A percentile compares a stretch with the other conserved stretches of the same genome.
phyloP scores from a whole-genome alignment of 2,329 filamentous ascomycete species.

The Knoxdaviesia proteae region DNA sequence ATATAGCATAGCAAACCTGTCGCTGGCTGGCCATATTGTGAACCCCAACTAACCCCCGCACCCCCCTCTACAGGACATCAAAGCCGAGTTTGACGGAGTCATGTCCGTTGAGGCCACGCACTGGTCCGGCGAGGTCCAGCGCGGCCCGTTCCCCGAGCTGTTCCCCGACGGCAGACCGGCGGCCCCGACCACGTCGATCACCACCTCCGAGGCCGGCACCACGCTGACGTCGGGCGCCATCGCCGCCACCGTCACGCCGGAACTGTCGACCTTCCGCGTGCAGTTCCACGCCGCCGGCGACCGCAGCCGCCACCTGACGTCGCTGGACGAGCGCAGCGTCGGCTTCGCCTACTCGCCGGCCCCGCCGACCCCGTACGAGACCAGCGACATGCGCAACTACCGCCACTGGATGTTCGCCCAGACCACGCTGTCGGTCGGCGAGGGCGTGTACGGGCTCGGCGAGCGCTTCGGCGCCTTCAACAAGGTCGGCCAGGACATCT shows the following conservation, averaged over 20 bases:
- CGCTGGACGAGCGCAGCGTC: constrained; percentile 17
- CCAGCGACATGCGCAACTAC: constrained; percentile 18
- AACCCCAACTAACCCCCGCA: background rate
- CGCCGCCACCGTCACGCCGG: constrained; percentile 14
- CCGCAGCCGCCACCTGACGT: constrained; percentile 15
- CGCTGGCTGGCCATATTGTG: background rate
- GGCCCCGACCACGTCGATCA: constrained; percentile 9
- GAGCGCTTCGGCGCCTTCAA: constrained; percentile 61
- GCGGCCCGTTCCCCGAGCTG: constrained; percentile 18
- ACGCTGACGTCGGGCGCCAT: constrained; percentile 15
- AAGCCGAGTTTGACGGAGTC: constrained; percentile 17
- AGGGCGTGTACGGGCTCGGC: constrained; percentile 53
- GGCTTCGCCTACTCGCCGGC: constrained; percentile 16
- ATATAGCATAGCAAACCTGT: background rate
- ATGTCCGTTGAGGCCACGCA: constrained; percentile 19
- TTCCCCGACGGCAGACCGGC: constrained; percentile 15
- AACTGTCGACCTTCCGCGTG: constrained; percentile 17
- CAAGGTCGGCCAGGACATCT: constrained; percentile 50
- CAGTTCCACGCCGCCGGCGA: constrained; percentile 17
- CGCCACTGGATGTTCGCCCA: constrained; percentile 36
- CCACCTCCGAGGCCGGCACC: constrained; percentile 14
- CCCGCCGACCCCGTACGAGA: constrained; percentile 14
- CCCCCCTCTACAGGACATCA: constrained; percentile 9
- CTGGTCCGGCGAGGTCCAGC: constrained; percentile 15
- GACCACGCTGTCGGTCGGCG: constrained; percentile 32